These are phyloP conservation scores for Monosporozyma aerobia DNA, from an alignment of 805 yeast species.

Conservation along the genomic window DNA sequence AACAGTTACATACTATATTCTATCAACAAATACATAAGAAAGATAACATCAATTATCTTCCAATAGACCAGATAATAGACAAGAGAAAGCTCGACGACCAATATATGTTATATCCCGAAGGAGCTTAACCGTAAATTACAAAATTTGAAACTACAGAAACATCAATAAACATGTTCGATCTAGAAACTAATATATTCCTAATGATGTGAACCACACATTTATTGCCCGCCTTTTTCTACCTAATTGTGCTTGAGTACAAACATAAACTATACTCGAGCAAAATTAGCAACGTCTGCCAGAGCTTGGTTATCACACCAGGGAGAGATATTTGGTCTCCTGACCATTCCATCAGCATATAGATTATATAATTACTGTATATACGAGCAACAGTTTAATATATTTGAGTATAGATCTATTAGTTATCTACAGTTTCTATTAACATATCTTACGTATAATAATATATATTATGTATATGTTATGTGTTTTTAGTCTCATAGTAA, in stretches of 20 bases:
- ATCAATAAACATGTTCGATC: background rate
- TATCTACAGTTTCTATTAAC: too few relatives aligned
- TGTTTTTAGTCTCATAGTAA: conserved; percentile 45
- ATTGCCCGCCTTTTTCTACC: background rate
- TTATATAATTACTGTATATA: background rate
- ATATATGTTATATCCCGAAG: background rate
- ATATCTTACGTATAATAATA: background rate
- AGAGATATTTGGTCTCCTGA: background rate
- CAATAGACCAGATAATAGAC: background rate
- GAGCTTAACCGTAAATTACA: background rate
- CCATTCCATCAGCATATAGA: background rate
- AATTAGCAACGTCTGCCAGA: background rate
- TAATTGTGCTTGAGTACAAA: background rate
- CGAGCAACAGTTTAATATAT: background rate
- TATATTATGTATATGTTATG: background rate
- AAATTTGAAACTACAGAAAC: background rate
- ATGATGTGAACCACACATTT: background rate
- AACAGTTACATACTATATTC: conserved; percentile 15
- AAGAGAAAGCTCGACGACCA: too few relatives aligned
- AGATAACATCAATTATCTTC: conserved; percentile 11
- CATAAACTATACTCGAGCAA: background rate
- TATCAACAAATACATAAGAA: conserved; percentile 20
- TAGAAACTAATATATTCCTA: background rate
- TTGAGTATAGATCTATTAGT: too few relatives aligned
- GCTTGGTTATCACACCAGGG: background rate